phyloP scores from a whole-genome alignment of 2,329 filamentous ascomycete genomes.

The Bipolaris gigantea region DNA sequence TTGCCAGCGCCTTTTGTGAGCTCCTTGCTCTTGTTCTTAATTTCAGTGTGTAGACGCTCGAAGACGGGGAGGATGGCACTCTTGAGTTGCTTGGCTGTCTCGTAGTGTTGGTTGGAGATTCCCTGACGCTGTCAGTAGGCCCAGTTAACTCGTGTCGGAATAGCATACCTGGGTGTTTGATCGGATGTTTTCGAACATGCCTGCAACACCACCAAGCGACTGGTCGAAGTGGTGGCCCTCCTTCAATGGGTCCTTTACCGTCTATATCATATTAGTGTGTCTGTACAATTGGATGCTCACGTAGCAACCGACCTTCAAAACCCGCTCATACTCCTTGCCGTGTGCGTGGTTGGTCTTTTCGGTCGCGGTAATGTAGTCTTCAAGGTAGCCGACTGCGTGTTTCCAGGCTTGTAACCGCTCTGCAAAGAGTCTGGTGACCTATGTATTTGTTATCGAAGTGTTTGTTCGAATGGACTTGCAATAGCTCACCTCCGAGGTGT shows the following conservation, averaged over 20 bases:
- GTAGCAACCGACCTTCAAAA: constrained; percentile 68
- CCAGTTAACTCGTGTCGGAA: neutral
- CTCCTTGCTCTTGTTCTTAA: constrained; percentile 96
- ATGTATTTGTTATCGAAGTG: neutral
- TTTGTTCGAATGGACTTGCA: rapidly evolving
- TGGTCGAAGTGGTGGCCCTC: constrained; percentile 95
- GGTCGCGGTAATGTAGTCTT: constrained; percentile 83
- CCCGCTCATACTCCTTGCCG: constrained; percentile 93
- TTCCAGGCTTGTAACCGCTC: constrained; percentile 95
- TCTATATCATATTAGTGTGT: constrained; percentile 54
- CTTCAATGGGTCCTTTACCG: constrained; percentile 79
- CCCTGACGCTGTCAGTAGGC: constrained; percentile 54
- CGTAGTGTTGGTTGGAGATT: constrained; percentile 82
- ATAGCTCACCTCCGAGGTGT: constrained; percentile 47
- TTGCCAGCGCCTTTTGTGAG: constrained; percentile 78
- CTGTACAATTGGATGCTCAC: neutral
- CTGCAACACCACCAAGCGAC: constrained; percentile 80
- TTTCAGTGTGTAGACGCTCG: constrained; percentile 88
- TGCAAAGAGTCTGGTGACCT: constrained; percentile 65
- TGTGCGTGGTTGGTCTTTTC: constrained; percentile 85
- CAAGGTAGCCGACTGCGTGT: constrained; percentile 85
- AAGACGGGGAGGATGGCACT: constrained; percentile 83
- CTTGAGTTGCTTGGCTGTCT: constrained; percentile 90
- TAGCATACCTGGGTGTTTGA: constrained; percentile 74
- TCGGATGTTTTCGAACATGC: constrained; percentile 92